A percentile compares a stretch with the other conserved stretches of the same genome.
Conservation (phyloP, 768 basidiomycete genomes). For the Filobasidium wieringae region DNA sequence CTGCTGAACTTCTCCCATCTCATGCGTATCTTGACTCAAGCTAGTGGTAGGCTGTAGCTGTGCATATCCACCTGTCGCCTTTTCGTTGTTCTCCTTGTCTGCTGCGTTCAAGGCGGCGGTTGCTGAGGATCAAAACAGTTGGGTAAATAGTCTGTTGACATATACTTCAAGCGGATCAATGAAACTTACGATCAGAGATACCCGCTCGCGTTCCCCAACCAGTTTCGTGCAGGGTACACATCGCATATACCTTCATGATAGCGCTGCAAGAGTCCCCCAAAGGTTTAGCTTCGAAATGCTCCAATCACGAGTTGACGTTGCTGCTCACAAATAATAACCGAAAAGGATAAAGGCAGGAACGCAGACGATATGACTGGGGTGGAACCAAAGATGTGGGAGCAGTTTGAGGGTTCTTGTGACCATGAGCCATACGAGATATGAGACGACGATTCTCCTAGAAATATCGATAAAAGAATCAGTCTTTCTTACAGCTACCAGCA, state of each 20-base stretch:
- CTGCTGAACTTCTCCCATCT: too few species aligned
- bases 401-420: constrained; percentile 50
- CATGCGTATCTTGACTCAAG: neutral
- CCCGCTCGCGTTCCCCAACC: constrained; percentile 94
- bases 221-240: constrained; percentile 84
- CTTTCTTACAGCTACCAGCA: constrained; percentile 20
- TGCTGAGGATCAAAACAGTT: neutral
- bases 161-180: neutral
- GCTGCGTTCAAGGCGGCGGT: constrained; percentile 5
- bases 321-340: constrained; percentile 67
- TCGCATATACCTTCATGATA: constrained; percentile 84
- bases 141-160: neutral
- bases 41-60: neutral
- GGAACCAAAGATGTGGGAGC: constrained; percentile 65
- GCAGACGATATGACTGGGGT: constrained; percentile 63
- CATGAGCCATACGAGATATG: constrained; percentile 42
- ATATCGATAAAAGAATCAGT: neutral
- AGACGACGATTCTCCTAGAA: neutral
- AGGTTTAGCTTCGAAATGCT: constrained; percentile 3
- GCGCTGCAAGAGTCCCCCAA: constrained; percentile 39
- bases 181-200: constrained; percentile 57
- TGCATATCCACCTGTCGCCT: neutral
- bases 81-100: constrained; percentile 1
- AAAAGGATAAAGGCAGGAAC: constrained; percentile 80
- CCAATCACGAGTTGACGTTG: neutral